Percentiles rank a stretch among this genome's conserved stretches.
These are phyloP conservation scores for Cantharellus anzutake DNA, from an alignment of 768 basidiomycete genomes.

Conservation along the genomic window DNA sequence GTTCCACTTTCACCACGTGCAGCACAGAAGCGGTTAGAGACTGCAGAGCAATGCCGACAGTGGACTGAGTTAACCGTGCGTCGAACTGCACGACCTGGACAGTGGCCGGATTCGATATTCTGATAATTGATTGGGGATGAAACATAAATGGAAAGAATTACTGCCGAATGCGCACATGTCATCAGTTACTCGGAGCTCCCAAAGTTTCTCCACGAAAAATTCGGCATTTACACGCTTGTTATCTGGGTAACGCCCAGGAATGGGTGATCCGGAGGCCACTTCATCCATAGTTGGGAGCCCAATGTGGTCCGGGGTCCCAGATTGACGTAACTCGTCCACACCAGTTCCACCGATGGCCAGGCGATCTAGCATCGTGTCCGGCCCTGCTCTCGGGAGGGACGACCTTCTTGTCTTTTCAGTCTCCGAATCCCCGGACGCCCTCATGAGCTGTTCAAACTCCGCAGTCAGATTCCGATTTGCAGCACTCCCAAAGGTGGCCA, in stretches of 20 bases:
- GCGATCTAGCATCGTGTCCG: constrained; percentile 43
- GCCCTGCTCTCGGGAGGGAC: constrained; percentile 10
- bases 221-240: not conserved
- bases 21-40: not conserved
- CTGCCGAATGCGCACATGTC: not conserved
- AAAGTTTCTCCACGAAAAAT: not conserved
- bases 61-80: not conserved
- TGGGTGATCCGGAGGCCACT: no score
- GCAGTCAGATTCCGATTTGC: no score
- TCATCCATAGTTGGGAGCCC: no score
- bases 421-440: not conserved
- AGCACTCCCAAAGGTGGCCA: constrained; percentile 4
- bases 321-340: constrained; percentile 26
- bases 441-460: not conserved
- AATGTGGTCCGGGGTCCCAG: no score
- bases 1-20: not conserved
- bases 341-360: constrained; percentile 39
- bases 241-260: not conserved
- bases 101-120: not conserved
- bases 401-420: not conserved
- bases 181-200: not conserved
- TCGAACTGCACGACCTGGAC: not conserved
- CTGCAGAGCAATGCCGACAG: not conserved
- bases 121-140: not conserved
- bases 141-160: not conserved